Base-by-base conservation (phyloP, 1,284 basidiomycete species). In the Cryptococcus hybrid region DNA sequence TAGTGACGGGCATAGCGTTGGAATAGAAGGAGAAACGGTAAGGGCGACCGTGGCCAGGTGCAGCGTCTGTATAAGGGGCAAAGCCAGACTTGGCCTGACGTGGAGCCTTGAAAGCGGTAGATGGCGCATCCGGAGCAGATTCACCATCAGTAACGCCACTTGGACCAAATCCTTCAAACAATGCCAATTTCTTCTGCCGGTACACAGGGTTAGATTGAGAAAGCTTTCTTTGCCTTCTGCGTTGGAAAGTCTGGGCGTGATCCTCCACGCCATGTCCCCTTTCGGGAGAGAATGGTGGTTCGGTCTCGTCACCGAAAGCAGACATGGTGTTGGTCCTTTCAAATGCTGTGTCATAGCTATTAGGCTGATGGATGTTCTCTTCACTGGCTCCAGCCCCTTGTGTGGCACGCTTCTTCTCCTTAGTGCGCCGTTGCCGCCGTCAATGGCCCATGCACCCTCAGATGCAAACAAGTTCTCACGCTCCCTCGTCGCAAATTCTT, bases 21-120 rank as follows among this genome's bases (percentile, higher is more conserved):
- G 92, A 97, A 79, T 99, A 99, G 80, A 99, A 99, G 0, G 95
- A 98, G 80, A 99, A 99, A 38, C 96, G 85, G 73, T 98, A 99
- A 6, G 94, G 95, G 70, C 90, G 82, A 68, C 92, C 91, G 71
- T 93, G 88, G 0, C 88, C 88, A n/a, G 68, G 64, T 76, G 63
- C 82, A 7, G 63, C 54, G 56, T 70, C 67, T 37, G 66, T 61
- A 64, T 73, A 71, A 3, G 71, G 60, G 36, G 63, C 56, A 59
- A 74, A 73, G 39, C 63, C 67, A 11, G 30, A 54, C 57, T 67
- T 75, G 34, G 62, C 63, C 42, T 68, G 64, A 56, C 71, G 61
- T 45, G 71, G 72, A 35, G 70, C 74, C 58, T 78, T 78, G 61
- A 73, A 71, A 15, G 72, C 63, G 12, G 70, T 64, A 38, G 60